A percentile compares a stretch with the other conserved stretches of the same genome.
Conservation (phyloP, 768 basidiomycete species). For the Boletus subcaerulescens region DNA sequence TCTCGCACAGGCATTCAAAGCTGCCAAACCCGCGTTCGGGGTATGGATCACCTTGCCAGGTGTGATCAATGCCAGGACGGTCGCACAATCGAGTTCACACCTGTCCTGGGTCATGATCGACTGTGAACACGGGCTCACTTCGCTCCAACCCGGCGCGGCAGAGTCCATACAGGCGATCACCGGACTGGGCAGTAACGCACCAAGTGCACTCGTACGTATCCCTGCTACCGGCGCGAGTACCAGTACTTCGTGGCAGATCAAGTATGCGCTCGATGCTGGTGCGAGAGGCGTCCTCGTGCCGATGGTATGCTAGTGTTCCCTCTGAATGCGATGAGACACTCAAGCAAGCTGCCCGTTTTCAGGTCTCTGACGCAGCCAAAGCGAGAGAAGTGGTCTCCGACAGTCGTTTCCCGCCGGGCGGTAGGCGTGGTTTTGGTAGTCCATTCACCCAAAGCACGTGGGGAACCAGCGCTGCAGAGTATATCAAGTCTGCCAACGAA, state of each 20-base stretch:
- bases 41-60: slow-evolving; percentile 65
- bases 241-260: slow-evolving; percentile 68
- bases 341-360: neutral
- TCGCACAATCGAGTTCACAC: slow-evolving; percentile 53
- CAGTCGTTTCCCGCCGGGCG: slow-evolving; percentile 58
- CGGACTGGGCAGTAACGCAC: slow-evolving; percentile 40
- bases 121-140: slow-evolving; percentile 64
- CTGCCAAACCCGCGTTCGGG: slow-evolving; percentile 61
- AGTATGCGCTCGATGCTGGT: slow-evolving; percentile 66
- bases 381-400: slow-evolving; percentile 56
- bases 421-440: slow-evolving; percentile 63
- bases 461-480: slow-evolving; percentile 51
- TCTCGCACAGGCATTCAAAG: slow-evolving; percentile 50
- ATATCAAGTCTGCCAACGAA: slow-evolving; percentile 54
- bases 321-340: neutral
- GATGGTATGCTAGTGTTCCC: slow-evolving; percentile 43
- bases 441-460: slow-evolving; percentile 60
- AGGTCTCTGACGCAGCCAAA: slow-evolving; percentile 55
- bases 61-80: slow-evolving; percentile 53
- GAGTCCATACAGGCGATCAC: slow-evolving; percentile 56
- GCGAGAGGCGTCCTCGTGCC: slow-evolving; percentile 64
- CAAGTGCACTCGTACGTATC: slow-evolving; percentile 58
- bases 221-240: slow-evolving; percentile 58
- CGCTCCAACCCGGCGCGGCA: slow-evolving; percentile 53
- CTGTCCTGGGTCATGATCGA: slow-evolving; percentile 66